These are phyloP conservation scores for Chytriomyces hyalinus DNA, from an alignment of 192 early-diverging fungal genomes.

Conservation along the genomic window DNA sequence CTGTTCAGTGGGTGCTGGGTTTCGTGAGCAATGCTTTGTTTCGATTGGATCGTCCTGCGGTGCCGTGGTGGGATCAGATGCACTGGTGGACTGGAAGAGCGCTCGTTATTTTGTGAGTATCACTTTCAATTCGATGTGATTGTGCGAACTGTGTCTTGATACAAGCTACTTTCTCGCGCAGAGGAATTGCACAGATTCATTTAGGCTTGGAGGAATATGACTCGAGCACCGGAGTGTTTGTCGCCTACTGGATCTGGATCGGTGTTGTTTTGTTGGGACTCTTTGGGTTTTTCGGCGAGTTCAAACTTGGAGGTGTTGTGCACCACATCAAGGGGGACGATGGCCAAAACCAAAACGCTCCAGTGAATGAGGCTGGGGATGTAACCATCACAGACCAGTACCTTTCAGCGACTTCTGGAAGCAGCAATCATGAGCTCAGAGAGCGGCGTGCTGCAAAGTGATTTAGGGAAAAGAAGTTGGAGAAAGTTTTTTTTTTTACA, in stretches of 20 bases:
- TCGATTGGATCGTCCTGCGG: slow-evolving; percentile 20
- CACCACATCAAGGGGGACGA: slow-evolving; percentile 50
- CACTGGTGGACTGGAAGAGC: slow-evolving; percentile 48
- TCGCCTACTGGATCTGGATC: slow-evolving; percentile 6
- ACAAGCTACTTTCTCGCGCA: not conserved
- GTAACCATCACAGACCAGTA: no score
- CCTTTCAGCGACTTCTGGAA: no score
- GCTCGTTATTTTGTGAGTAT: slow-evolving; percentile 32
- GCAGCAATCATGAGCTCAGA: no score
- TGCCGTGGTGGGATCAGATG: slow-evolving; percentile 47
- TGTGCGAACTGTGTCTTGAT: not conserved
- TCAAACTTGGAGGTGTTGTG: slow-evolving; percentile 8
- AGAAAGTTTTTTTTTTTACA: no score
- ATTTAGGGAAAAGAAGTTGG: no score
- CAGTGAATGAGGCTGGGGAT: not conserved
- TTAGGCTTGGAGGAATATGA: not conserved
- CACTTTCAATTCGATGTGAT: not conserved
- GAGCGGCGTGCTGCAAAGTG: no score
- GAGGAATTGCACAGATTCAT: not conserved
- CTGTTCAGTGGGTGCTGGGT: slow-evolving; percentile 42
- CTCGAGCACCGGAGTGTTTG: not conserved
- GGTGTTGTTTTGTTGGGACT: not conserved
- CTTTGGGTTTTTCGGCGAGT: slow-evolving; percentile 1
- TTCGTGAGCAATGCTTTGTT: slow-evolving; percentile 40
- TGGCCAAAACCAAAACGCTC: not conserved